Evolutionary conservation across 2,329 filamentous ascomycete genomes (phyloP).

Genomic region (Eutypa lata): DNA sequence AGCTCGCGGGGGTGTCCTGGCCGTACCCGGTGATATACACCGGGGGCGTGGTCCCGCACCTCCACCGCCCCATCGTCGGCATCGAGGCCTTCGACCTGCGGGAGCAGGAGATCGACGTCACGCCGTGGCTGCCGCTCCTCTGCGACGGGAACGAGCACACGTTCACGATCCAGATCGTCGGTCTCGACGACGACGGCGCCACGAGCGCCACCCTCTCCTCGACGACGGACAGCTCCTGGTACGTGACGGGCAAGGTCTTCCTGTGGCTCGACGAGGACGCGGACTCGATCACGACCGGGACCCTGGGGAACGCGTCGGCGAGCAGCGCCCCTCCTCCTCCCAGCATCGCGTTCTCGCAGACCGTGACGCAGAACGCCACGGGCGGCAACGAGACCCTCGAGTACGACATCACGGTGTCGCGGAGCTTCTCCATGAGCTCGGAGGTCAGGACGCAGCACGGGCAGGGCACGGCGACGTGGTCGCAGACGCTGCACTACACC

Average conservation of each 20-base stretch:
- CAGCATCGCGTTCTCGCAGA: conserved; percentile 47
- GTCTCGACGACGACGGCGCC: conserved; percentile 55
- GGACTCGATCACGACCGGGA: conserved; percentile 50
- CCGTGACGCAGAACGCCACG: conserved; percentile 40
- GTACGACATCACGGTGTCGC: conserved; percentile 55
- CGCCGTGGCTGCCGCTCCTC: conserved; percentile 69
- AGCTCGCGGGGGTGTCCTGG: conserved; percentile 72
- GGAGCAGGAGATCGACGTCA: conserved; percentile 80
- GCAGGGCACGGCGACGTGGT: conserved; percentile 45
- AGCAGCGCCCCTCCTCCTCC: conserved; percentile 38
- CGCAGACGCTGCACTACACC: conserved; percentile 52
- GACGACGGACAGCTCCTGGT: conserved; percentile 66
- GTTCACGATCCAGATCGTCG: conserved; percentile 66
- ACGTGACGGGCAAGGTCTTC: conserved; percentile 76
- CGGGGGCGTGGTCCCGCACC: conserved; percentile 71
- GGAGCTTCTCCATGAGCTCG: conserved; percentile 53
- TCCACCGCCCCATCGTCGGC: conserved; percentile 77
- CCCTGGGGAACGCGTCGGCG: conserved; percentile 26
- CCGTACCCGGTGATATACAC: conserved; percentile 82
- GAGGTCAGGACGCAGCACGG: conserved; percentile 47
- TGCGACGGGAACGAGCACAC: conserved; percentile 63
- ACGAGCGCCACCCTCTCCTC: conserved; percentile 47
- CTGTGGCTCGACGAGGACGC: conserved; percentile 64
- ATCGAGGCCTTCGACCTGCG: conserved; percentile 75
- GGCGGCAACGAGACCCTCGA: conserved; percentile 57